These are phyloP conservation scores for Metschnikowia koreensis DNA, from an alignment of 805 yeast species.

Conservation along the genomic window DNA sequence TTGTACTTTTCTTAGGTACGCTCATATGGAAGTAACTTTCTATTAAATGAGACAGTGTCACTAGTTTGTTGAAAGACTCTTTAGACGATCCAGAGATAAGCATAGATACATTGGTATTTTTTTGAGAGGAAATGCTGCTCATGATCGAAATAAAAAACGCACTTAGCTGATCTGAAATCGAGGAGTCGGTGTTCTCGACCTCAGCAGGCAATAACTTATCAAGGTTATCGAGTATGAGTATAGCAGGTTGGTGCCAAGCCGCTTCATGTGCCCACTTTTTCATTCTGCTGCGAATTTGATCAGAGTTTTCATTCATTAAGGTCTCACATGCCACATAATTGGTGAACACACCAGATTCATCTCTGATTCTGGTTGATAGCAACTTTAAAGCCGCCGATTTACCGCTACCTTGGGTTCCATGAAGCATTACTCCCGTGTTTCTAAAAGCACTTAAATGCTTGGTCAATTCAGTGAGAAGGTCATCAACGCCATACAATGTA, in stretches of 20 bases:
- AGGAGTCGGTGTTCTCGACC: conserved; percentile 55
- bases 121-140: conserved; percentile 43
- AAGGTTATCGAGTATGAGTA: conserved; percentile 73
- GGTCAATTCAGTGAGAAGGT: conserved; percentile 37
- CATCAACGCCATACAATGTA: conserved; percentile 57
- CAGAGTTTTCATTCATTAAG: conserved; percentile 53
- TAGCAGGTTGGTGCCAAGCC: conserved; percentile 76
- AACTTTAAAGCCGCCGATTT: conserved; percentile 57
- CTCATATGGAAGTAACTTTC: conserved; percentile 59
- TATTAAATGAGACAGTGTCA: conserved; percentile 68
- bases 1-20: conserved; percentile 66
- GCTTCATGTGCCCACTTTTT: conserved; percentile 48
- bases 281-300: conserved; percentile 44
- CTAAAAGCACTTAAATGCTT: conserved; percentile 42
- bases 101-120: conserved; percentile 49
- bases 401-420: conserved; percentile 82
- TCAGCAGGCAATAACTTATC: conserved; percentile 73
- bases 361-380: conserved; percentile 36
- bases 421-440: conserved; percentile 56
- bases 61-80: conserved; percentile 57
- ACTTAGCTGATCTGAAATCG: conserved; percentile 60
- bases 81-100: conserved; percentile 63
- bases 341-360: conserved; percentile 43
- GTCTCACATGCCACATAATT: conserved; percentile 53
- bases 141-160: conserved; percentile 52